phyloP scores from a whole-genome alignment of 805 yeast species.

The Candida sithepensis region DNA sequence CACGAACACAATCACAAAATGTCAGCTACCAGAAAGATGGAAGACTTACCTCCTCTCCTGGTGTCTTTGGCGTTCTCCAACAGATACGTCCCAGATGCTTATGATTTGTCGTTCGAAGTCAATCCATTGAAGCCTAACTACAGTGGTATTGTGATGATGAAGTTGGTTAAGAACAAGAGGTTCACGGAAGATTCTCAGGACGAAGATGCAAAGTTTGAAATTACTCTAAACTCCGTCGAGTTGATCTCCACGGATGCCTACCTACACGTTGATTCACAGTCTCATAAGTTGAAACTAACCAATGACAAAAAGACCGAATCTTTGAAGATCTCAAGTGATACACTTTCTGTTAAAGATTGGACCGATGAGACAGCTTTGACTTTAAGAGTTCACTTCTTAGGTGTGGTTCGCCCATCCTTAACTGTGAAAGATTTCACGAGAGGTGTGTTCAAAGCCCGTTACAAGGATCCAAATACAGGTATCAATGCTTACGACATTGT shows the following conservation, averaged over 20 bases:
- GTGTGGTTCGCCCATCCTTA: conserved; percentile 46
- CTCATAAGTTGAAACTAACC: conserved; percentile 14
- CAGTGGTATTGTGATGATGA: conserved; percentile 35
- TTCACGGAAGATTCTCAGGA: conserved; percentile 7
- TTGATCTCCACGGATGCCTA: conserved; percentile 36
- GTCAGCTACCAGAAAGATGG: conserved; percentile 3
- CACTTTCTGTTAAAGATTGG: conserved; percentile 21
- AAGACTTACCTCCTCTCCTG: conserved; percentile 11
- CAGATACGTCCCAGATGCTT: conserved; percentile 34
- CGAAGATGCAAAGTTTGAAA: conserved; percentile 10
- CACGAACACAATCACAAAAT: background rate
- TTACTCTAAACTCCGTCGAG: conserved; percentile 40
- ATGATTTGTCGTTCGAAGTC: conserved; percentile 34
- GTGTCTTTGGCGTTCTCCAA: conserved; percentile 32
- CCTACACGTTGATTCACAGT: conserved; percentile 16
- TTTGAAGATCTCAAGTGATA: conserved; percentile 28
- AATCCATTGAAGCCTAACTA: conserved; percentile 44
- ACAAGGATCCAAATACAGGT: conserved; percentile 47
- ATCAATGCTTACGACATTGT: conserved; percentile 48
- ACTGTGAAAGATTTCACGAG: conserved; percentile 54
- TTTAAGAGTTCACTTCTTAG: conserved; percentile 41
- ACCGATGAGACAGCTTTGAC: conserved; percentile 1
- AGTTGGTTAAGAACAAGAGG: conserved; percentile 27
- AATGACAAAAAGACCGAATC: conserved; percentile 40
- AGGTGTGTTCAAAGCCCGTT: conserved; percentile 69